Conservation (phyloP, 1,284 basidiomycete genomes). For the Omphalotus olearius region DNA sequence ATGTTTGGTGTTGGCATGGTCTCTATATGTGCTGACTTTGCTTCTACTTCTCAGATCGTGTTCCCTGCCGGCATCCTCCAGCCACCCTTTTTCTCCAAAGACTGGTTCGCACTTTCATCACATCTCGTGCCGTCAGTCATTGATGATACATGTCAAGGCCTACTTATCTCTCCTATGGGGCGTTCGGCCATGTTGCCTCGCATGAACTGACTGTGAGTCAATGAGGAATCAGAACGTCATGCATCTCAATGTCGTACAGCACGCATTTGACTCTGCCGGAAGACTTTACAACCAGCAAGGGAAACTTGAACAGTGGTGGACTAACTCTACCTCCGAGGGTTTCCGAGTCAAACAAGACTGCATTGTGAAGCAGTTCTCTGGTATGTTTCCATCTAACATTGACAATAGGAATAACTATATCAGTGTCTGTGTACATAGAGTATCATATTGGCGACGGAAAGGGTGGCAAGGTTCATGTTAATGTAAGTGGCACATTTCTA, state of each 20-base stretch:
- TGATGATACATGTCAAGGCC: slow-evolving; percentile 48
- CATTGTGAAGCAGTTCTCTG: slow-evolving; percentile 85
- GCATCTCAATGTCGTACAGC: slow-evolving; percentile 37
- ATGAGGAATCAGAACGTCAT: neutral
- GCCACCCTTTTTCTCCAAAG: slow-evolving; percentile 85
- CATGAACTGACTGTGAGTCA: slow-evolving; percentile 79
- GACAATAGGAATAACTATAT: neutral
- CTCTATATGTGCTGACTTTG: neutral
- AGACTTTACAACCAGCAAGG: slow-evolving; percentile 76
- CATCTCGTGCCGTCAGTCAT: neutral
- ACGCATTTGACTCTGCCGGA: slow-evolving; percentile 93
- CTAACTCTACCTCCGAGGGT: slow-evolving; percentile 75
- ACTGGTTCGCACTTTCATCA: slow-evolving; percentile 56
- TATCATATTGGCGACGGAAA: slow-evolving; percentile 85
- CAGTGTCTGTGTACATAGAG: slow-evolving; percentile 32
- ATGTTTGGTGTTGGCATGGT: slow-evolving; percentile 4
- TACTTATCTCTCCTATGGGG: slow-evolving; percentile 84
- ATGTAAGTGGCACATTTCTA: slow-evolving; percentile 50
- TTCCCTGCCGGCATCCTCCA: slow-evolving; percentile 96
- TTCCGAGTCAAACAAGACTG: slow-evolving; percentile 86
- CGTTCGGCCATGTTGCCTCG: slow-evolving; percentile 85
- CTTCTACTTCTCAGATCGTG: slow-evolving; percentile 62
- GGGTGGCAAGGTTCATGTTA: slow-evolving; percentile 81
- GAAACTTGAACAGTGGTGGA: slow-evolving; percentile 88
- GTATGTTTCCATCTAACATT: slow-evolving; percentile 27